A percentile compares a stretch with the other conserved stretches of the same genome.
phyloP scores from a whole-genome alignment of 225 moss, liverwort and hornwort genomes.

The Polytrichum formosum region DNA sequence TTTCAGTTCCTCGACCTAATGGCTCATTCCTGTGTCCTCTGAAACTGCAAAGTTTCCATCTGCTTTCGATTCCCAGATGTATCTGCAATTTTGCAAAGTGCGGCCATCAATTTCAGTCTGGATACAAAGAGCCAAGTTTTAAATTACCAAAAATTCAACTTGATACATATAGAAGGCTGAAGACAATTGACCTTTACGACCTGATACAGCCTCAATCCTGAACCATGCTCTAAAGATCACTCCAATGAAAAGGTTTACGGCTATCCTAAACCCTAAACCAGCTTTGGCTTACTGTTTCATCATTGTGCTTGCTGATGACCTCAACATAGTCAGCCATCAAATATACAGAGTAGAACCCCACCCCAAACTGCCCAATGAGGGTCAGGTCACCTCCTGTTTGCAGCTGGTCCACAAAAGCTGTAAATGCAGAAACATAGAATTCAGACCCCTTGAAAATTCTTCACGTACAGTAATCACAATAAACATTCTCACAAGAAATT shows the following conservation, averaged over 20 bases:
- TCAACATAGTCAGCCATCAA: slow-evolving; percentile 71
- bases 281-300: slow-evolving; percentile 49
- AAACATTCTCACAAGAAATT: too few relatives aligned
- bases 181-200: too few relatives aligned
- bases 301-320: slow-evolving; percentile 82
- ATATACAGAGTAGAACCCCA: slow-evolving; percentile 86
- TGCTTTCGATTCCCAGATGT: slow-evolving; percentile 87
- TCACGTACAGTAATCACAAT: too few relatives aligned
- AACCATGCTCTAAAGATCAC: too few relatives aligned
- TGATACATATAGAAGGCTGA: too few relatives aligned
- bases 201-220: too few relatives aligned
- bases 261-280: background rate
- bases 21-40: slow-evolving; percentile 77
- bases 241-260: too few relatives aligned
- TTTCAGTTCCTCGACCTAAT: slow-evolving; percentile 69
- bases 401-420: slow-evolving; percentile 72
- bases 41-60: slow-evolving; percentile 70
- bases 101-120: background rate
- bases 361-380: slow-evolving; percentile 87
- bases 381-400: slow-evolving; percentile 68
- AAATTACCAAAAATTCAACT: too few relatives aligned
- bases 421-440: slow-evolving; percentile 4
- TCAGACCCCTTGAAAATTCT: too few relatives aligned
- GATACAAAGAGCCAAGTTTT: too few relatives aligned
- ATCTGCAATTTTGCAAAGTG: slow-evolving; percentile 27